Percentiles rank a stretch among this genome's conserved stretches.
These are phyloP conservation scores for Antarctomyces pellizariae DNA, from an alignment of 495 filamentous ascomycete genomes.

Conservation along the genomic window DNA sequence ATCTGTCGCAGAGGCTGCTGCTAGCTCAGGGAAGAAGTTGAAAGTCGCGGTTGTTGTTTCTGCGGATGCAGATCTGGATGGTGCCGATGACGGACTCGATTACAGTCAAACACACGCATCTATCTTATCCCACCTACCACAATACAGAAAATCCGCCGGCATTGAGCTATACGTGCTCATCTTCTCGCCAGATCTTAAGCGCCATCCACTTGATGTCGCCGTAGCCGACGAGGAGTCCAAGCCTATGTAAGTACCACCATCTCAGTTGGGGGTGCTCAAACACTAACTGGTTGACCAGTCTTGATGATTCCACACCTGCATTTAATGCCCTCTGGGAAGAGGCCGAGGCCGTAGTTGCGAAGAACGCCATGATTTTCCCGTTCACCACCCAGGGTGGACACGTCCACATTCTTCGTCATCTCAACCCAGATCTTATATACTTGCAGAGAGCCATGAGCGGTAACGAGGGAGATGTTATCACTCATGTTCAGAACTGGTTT, in stretches of 20 bases:
- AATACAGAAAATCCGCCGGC: conserved; percentile 39
- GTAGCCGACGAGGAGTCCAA: conserved; percentile 32
- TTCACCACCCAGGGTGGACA: conserved; percentile 61
- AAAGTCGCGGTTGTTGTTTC: conserved; percentile 70
- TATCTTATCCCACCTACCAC: conserved; percentile 68
- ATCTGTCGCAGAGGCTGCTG: conserved; percentile 3
- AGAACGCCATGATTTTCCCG: conserved; percentile 63
- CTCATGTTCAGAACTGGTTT: conserved; percentile 62
- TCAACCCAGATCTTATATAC: conserved; percentile 65
- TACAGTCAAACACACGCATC: conserved; percentile 69
- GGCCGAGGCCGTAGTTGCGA: conserved; percentile 52
- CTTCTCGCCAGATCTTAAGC: conserved; percentile 60
- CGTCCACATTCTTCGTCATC: conserved; percentile 61
- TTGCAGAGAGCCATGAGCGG: conserved; percentile 60
- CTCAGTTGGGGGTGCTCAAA: conserved; percentile 13
- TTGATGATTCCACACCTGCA: conserved; percentile 21
- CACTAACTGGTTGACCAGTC: conserved; percentile 8
- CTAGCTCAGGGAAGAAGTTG: conserved; percentile 39
- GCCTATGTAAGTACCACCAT: conserved; percentile 22
- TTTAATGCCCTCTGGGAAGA: conserved; percentile 59
- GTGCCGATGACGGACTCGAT: conserved; percentile 34
- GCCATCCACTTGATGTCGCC: conserved; percentile 25
- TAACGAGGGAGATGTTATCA: conserved; percentile 40
- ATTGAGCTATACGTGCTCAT: conserved; percentile 68
- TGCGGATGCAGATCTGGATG: conserved; percentile 36